Percentiles rank a stretch among this genome's conserved stretches.
Conservation (phyloP, 83 land plant species). For the Isoetes engelmannii region DNA sequence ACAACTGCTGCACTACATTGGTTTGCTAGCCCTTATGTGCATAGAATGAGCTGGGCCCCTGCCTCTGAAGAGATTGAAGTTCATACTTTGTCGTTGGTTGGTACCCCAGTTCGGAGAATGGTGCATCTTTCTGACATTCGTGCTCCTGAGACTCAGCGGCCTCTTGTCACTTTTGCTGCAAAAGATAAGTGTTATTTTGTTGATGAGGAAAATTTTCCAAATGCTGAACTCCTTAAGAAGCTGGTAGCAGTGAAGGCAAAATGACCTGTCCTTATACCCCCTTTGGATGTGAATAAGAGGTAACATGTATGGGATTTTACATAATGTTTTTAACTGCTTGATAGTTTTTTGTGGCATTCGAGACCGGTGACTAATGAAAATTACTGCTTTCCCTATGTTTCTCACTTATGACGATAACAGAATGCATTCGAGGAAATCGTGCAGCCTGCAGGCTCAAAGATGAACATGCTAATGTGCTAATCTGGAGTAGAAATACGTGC, state of each 20-base stretch:
- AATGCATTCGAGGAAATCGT: too few species aligned
- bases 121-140: conserved; percentile 65
- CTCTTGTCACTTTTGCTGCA: conserved; percentile 84
- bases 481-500: too few species aligned
- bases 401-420: too few species aligned
- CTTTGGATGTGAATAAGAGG: too few species aligned
- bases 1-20: conserved; percentile 88
- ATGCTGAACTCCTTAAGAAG: conserved; percentile 66
- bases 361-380: too few species aligned
- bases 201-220: conserved; percentile 66
- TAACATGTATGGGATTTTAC: too few species aligned
- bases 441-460: too few species aligned
- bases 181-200: conserved; percentile 65
- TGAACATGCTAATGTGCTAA: too few species aligned
- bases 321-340: too few species aligned
- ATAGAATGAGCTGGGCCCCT: conserved; percentile 85
- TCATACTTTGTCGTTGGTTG: conserved; percentile 80
- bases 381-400: too few species aligned
- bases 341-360: too few species aligned
- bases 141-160: conserved; percentile 63
- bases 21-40: conserved; percentile 94
- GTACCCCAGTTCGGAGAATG: conserved; percentile 46
- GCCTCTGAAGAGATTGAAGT: conserved; percentile 77
- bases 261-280: background rate
- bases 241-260: conserved; percentile 42